These are phyloP conservation scores for Tillandsia fasciculata DNA, from an alignment of 176 grass and related monocot species.

Conservation along the genomic window DNA sequence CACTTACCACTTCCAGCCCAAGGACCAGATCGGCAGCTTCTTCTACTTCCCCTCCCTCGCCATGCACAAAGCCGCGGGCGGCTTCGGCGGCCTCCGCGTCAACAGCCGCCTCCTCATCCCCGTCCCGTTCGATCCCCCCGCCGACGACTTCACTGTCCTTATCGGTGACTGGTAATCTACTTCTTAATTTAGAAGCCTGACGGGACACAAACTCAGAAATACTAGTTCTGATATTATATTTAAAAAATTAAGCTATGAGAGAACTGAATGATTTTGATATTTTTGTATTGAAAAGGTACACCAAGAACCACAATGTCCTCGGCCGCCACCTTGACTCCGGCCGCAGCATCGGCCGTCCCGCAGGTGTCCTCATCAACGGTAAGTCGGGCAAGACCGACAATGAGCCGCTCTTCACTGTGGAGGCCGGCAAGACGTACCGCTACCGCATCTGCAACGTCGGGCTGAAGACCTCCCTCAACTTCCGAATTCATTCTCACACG, in stretches of 20 bases:
- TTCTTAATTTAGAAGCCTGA: background rate
- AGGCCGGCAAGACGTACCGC: constrained; percentile 50
- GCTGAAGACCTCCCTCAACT: constrained; percentile 62
- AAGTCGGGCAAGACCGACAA: constrained; percentile 16
- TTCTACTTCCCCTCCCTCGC: constrained; percentile 74
- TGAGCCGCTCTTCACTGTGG: constrained; percentile 41
- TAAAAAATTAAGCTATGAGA: background rate
- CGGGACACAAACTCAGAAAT: too few species aligned
- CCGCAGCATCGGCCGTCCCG: constrained; percentile 30
- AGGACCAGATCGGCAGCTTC: constrained; percentile 95
- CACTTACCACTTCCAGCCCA: constrained; percentile 74
- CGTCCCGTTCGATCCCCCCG: constrained; percentile 44
- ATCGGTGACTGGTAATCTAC: constrained; percentile 51
- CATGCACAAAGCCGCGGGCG: constrained; percentile 68
- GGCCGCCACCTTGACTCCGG: constrained; percentile 32
- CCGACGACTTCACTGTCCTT: constrained; percentile 44
- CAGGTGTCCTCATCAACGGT: constrained; percentile 50
- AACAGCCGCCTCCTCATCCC: constrained; percentile 75
- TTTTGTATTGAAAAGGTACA: constrained; percentile 23
- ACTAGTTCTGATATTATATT: background rate
- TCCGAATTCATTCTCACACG: constrained; percentile 65
- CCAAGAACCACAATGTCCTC: constrained; percentile 45
- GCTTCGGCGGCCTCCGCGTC: constrained; percentile 50
- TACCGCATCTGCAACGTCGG: constrained; percentile 63
- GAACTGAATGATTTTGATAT: background rate